Base-by-base conservation (phyloP, 202 grass and related monocot species). In the Thinopyrum obtusiflorum region DNA sequence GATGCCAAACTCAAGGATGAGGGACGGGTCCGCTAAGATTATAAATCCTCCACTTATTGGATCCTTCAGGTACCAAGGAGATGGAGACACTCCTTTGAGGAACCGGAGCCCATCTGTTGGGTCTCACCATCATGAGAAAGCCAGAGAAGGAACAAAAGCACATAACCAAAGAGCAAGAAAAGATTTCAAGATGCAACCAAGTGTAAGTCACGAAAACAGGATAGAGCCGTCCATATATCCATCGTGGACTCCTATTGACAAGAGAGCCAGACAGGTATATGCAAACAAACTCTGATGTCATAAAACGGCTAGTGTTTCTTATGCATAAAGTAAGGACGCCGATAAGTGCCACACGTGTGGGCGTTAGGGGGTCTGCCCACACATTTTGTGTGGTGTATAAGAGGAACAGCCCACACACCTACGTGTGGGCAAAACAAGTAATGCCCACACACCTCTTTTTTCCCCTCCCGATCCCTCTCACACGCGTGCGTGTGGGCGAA, bases 241-340 rank as follows among this genome's bases (percentile, higher is more conserved):
- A 87, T 83, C 91, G 85, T 94, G 90, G 92, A 96, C 97, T 80
- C 97, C 97, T 68, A 9, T 96, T 70, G 97, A 98, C 88, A 96
- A 96, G 85, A 92, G 93, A 88, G 93, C 93, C 7, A 92, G 93
- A 93, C 92, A 93, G 89, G 93, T 99, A 91, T 14, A 59, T 64
- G 9, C 14, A 51, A 65, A 72, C 57, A 49, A 26, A 35, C 75
- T 80, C 8, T 36, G 18, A 26, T 68, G 12, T 31, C 67, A 72
- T 82, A 29, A 24, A 47, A 75, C 28, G 9, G 18, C 24, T 77
- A 76, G 49, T 70, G 62, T 73, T 73, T 86, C 60, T 47, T 13
- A 46, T 46, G 42, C 42, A 46, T 46, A 46, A 46, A 46, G 26
- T 65, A 84, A 71, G n/a, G n/a, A n/a, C n/a, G n/a, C n/a, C n/a